Conservation (phyloP, 2,329 filamentous ascomycete species). For the Eutypella sp. region DNA sequence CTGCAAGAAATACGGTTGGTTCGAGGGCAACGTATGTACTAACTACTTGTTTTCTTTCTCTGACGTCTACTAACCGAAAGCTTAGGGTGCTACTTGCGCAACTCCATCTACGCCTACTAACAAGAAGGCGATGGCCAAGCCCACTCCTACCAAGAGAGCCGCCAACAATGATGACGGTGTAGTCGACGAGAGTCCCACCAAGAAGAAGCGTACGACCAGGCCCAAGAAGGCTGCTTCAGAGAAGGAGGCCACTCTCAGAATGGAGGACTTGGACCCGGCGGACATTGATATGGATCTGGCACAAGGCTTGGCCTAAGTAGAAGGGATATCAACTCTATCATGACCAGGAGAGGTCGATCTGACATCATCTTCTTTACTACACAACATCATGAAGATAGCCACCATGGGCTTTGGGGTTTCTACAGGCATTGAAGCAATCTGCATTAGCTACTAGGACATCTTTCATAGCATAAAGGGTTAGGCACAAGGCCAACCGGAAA, state of each 20-base stretch:
- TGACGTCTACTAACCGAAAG: neutral
- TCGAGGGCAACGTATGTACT: neutral
- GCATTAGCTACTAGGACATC: neutral
- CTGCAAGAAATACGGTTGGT: conserved; percentile 5
- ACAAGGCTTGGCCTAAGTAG: neutral
- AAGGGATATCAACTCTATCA: neutral
- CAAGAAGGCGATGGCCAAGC: conserved; percentile 5
- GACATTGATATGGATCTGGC: conserved; percentile 12
- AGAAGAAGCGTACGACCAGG: conserved; percentile 14
- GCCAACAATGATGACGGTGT: conserved; percentile 1
- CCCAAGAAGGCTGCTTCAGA: conserved; percentile 4
- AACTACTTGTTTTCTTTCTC: neutral
- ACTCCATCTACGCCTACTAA: neutral
- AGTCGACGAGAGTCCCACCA: conserved; percentile 6
- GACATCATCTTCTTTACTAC: too few relatives aligned
- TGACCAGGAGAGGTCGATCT: too few relatives aligned
- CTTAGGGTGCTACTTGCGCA: neutral
- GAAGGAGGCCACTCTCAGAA: conserved; percentile 6
- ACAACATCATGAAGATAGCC: neutral
- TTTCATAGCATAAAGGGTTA: too few relatives aligned
- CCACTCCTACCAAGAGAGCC: conserved; percentile 4
- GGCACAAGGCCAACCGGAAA: neutral
- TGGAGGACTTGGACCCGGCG: conserved; percentile 3
- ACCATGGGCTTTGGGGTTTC: neutral
- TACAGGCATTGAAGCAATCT: neutral